These are phyloP conservation scores for Castanospermum australe DNA, from an alignment of 306 rosid genomes.

Conservation along the genomic window DNA sequence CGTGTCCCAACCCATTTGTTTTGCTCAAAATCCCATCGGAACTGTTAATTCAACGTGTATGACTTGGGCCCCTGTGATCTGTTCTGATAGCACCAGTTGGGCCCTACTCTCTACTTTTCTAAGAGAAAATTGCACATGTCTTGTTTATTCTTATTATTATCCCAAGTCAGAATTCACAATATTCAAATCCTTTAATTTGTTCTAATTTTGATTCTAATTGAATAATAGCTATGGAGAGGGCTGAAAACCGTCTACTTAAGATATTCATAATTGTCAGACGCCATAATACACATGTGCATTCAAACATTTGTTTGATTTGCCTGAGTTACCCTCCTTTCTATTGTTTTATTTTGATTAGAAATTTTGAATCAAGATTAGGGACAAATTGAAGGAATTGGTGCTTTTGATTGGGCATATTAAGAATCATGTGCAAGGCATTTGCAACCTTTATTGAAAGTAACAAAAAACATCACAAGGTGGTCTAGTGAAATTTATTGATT, in stretches of 20 bases:
- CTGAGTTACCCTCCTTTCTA: background rate
- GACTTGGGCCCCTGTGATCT: background rate
- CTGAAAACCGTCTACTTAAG: background rate
- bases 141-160: background rate
- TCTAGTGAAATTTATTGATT: background rate
- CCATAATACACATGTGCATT: background rate
- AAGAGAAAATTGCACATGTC: background rate
- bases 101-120: background rate
- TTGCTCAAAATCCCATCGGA: background rate
- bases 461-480: background rate
- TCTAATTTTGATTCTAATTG: background rate
- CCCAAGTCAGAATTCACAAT: background rate
- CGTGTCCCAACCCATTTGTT: background rate
- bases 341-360: constrained; percentile 15
- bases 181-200: background rate
- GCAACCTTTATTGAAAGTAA: constrained; percentile 10
- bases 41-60: background rate
- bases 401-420: constrained; percentile 5
- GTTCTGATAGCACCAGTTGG: constrained; percentile 10
- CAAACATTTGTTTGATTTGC: background rate
- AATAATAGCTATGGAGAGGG: background rate
- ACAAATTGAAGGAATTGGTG: background rate
- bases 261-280: background rate
- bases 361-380: constrained; percentile 12
- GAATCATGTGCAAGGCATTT: constrained; percentile 3